phyloP scores from a whole-genome alignment of 345 rosid genomes.

The Cardiospermum halicacabum region DNA sequence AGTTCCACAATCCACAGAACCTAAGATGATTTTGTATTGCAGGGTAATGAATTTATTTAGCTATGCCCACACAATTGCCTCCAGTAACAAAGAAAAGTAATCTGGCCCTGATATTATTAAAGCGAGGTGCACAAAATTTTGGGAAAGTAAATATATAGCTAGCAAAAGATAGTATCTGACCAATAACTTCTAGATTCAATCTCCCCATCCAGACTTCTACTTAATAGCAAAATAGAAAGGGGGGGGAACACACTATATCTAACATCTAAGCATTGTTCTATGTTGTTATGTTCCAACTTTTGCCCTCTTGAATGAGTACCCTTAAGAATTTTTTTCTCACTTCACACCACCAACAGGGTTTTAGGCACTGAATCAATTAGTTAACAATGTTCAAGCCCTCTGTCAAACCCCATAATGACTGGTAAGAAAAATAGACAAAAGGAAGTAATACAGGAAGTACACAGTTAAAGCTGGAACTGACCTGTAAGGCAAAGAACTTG shows the following conservation, averaged over 20 bases:
- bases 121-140: too few species aligned
- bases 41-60: neutral
- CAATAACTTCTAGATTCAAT: neutral
- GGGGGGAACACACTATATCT: neutral
- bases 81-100: neutral
- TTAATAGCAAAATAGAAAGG: neutral
- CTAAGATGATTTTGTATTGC: neutral
- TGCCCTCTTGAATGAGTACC: neutral
- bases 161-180: neutral
- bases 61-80: neutral
- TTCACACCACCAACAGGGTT: neutral
- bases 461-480: slow-evolving; percentile 15
- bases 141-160: neutral
- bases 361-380: too few species aligned
- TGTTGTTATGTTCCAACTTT: too few species aligned
- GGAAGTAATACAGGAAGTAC: neutral
- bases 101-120: too few species aligned
- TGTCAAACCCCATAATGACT: neutral
- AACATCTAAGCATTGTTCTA: too few species aligned
- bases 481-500: slow-evolving; percentile 98
- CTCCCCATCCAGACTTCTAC: neutral
- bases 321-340: neutral
- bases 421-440: neutral
- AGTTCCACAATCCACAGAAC: neutral
- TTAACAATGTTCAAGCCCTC: neutral